Base-by-base conservation (phyloP, 1,284 basidiomycete species). In the Apiotrichum domesticum region DNA sequence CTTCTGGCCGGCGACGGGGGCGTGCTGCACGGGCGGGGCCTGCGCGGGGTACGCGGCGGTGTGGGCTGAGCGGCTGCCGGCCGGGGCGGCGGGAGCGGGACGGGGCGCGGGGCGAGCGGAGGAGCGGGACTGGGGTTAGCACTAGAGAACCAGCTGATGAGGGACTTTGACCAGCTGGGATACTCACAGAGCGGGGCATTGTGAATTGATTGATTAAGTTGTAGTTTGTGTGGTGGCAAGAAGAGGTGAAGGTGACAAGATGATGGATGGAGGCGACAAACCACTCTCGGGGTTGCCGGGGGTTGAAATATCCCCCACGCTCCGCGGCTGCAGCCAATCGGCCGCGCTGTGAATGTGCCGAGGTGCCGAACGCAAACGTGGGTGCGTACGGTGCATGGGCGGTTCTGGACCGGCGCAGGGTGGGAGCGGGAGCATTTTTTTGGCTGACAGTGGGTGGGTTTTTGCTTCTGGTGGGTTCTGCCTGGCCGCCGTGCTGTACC, bases 71-170 rank as follows among this genome's bases (percentile, higher is more conserved):
- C 68, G 71, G 45, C 59, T 37, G 48, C 59, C 62, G 44, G 63
- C 47, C 43, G 64, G 58, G 5, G 65, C 53, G n/a, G 69, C 42
- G 39, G 68, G 59, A 42, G 69, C 43, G 21, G 21, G 21, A 21
- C 21, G 21, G 32, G 71, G 62, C 32, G 74, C 59, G 35, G 75
- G 72, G 61, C 74, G 71, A 40, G 68, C 66, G 51, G 71, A 72
- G 37, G 69, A 69, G 59, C 71, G 66, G 55, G 64, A 64, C 66
- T 66, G 54, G 40, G 7, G 50, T 58, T n/a, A 53, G 51, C n/a
- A 53, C 50, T 55, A 44, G 13, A 11, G 35, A 39, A 21, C 35
- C 15, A 11, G 54, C 35, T 33, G 41, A 39, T 37, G 39, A 37
- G 41, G 21, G 21, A 21, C 21, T 21, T 21, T 21, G 21, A 21